Evolutionary conservation across 139 green algal genomes (phyloP), one percentile per base, ranked within the genome.

Genomic region (Diplosphaera chodatii): DNA sequence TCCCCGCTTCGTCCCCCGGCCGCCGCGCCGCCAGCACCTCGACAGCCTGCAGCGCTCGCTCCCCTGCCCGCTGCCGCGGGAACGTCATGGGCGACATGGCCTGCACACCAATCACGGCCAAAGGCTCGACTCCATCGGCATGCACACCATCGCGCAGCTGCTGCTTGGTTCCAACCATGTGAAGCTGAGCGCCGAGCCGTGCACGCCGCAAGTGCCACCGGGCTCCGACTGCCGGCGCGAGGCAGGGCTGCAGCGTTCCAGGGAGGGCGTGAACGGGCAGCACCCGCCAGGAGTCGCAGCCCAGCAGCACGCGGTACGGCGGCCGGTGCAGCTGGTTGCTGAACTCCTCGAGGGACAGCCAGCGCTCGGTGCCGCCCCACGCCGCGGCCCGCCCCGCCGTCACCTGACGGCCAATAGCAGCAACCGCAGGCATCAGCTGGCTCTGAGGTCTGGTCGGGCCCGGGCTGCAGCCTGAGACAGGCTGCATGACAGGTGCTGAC

Each of bases 221-320:
- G 8, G 37, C 37, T 8, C 13, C 37, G 37, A 48, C 37, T 13
- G 13, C 8, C 10, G 10, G 37, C 37, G 10, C 37, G 13, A 8
- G 10, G 55, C 22, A 15, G 15, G 20, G 16, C 55, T 64, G 33
- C 67, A 70, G 68, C 13, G 4, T 33, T 65, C 59, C 59, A 65
- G 8, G 3, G 3, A 65, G 8, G 18, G 3, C 5, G 25, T 18
- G 32, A 55, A 28, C 34, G 64, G 34, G 37, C n/a, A 66, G 55
- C 40, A 82, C 77, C 73, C 75, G 63, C 85, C 85, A 91, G 55
- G 37, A 69, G 27, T 90, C 81, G 67, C 80, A 88, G 71, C 77
- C 73, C 3, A 91, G 65, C 29, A 91, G 71, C 13, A 72, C 66
- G 2, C 64, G n/a, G 66, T 80, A 86, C 0, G 83, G 80, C 6